Conservation (phyloP, 768 basidiomycete genomes). For the Megacollybia marginata region DNA sequence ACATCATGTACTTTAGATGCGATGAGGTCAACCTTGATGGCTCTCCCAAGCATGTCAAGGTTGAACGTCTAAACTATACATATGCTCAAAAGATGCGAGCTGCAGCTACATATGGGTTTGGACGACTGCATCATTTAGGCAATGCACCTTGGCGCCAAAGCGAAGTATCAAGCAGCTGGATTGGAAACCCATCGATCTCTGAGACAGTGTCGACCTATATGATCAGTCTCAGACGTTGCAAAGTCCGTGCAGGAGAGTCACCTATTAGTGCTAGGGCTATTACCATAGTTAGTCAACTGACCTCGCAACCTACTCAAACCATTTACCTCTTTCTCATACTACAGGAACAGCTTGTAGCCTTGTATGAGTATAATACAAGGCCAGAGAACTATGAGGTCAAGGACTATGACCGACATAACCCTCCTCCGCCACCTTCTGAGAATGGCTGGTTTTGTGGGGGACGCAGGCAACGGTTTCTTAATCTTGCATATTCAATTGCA, state of each 20-base stretch:
- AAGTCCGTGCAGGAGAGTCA: conserved; percentile 20
- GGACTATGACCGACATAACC: conserved; percentile 6
- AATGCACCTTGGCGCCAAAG: conserved; percentile 21
- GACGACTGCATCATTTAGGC: conserved; percentile 15
- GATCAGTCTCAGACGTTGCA: conserved; percentile 15
- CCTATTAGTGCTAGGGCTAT: conserved; percentile 20
- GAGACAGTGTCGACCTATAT: conserved; percentile 18
- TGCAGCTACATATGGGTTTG: conserved; percentile 22
- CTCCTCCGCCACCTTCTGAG: background rate
- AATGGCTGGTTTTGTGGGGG: conserved; percentile 20
- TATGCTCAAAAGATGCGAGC: conserved; percentile 32
- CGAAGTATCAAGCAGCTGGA: conserved; percentile 13
- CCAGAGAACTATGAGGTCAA: conserved; percentile 12
- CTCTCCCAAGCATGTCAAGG: conserved; percentile 6
- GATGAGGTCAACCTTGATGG: conserved; percentile 20
- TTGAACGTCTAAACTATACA: conserved; percentile 12
- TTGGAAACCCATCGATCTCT: conserved; percentile 23
- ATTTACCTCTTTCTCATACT: too few species aligned
- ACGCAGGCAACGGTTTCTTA: conserved; percentile 15
- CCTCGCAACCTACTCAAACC: too few species aligned
- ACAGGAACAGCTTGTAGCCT: conserved; percentile 15
- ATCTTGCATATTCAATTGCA: conserved; percentile 23
- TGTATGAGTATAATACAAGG: conserved; percentile 19
- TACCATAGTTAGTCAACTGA: conserved; percentile 16
- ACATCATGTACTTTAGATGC: too few species aligned